Evolutionary conservation across 2,329 filamentous ascomycete genomes (phyloP), one percentile per base, ranked within the genome.

Genomic region (Pseudogymnoascus sp.): DNA sequence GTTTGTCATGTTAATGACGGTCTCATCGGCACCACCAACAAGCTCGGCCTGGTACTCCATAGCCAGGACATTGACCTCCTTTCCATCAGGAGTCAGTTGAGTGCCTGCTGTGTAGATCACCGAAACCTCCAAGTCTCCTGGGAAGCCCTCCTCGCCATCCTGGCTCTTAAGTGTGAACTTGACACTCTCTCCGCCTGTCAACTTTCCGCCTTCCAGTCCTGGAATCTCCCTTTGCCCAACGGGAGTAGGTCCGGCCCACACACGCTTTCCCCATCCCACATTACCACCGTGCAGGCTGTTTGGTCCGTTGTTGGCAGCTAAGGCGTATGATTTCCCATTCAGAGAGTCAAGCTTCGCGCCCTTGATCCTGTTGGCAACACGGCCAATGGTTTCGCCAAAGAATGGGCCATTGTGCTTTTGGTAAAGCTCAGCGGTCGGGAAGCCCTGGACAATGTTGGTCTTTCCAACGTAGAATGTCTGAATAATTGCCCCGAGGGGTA

Each of bases 311-410:
- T 96, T 97, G 65, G 84, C 83, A 6, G 84, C 81, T 46, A 98
- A 81, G 14, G 81, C 70, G 75, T 96, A 95, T 3, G 82, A 78
- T 71, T 84, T 83, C 12, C 82, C 81, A 75, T 96, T 96, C 69
- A 97, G 77, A 61, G 81, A 81, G 67, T 87, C 78, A 73, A 97
- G 86, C 68, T 84, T 81, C 26, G 87, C 91, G 71, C 82, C 80
- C 63, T 85, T 84, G 73, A 96, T 86, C 63, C 93, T 88, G 78
- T 98, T 98, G 65, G 92, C 85, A 19, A 87, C 80, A 62, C 86
- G 90, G 62, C 95, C 95, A 74, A 98, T 96, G 50, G 91, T 98
- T 75, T 93, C 93, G 67, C 95, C 93, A 73, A 96, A 98, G 79
- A 87, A 93, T 1, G 90, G 87, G 10, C 76, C 79, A 78, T 95